phyloP scores from a whole-genome alignment of 2,329 filamentous ascomycete genomes.

The Colletotrichum sp. region DNA sequence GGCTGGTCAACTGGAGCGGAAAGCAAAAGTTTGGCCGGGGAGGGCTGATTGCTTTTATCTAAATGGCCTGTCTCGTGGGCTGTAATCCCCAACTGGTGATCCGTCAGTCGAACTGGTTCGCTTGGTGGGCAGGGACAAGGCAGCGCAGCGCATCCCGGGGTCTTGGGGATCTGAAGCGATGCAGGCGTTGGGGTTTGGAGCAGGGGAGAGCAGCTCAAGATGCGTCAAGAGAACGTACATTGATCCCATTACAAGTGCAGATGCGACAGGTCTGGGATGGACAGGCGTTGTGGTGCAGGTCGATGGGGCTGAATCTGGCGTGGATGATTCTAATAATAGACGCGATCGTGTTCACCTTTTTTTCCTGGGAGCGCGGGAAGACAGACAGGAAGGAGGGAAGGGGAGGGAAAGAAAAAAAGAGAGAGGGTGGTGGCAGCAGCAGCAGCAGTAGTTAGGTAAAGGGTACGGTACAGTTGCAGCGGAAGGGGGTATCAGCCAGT shows the following conservation, averaged over 20 bases:
- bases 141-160: constrained; percentile 12
- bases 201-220: constrained; percentile 10
- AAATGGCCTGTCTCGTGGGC: constrained; percentile 10
- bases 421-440: constrained; percentile 7
- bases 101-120: constrained; percentile 10
- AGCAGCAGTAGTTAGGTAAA: constrained; percentile 1
- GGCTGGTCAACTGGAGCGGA: constrained; percentile 7
- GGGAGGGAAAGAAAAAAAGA: constrained; percentile 19
- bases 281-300: constrained; percentile 38
- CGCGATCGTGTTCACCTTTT: constrained; percentile 45
- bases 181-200: neutral
- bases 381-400: constrained; percentile 27
- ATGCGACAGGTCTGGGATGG: constrained; percentile 26
- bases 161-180: constrained; percentile 3
- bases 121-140: neutral
- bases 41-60: constrained; percentile 20
- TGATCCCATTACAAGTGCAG: constrained; percentile 23
- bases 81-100: constrained; percentile 11
- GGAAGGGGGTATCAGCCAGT: neutral
- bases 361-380: constrained; percentile 24
- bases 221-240: constrained; percentile 23
- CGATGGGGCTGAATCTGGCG: constrained; percentile 56
- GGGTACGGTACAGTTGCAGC: neutral
- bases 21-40: constrained; percentile 9
- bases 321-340: constrained; percentile 59